These are phyloP conservation scores for Diplodia scrobiculata DNA, from an alignment of 2,329 filamentous ascomycete species.

Conservation along the genomic window DNA sequence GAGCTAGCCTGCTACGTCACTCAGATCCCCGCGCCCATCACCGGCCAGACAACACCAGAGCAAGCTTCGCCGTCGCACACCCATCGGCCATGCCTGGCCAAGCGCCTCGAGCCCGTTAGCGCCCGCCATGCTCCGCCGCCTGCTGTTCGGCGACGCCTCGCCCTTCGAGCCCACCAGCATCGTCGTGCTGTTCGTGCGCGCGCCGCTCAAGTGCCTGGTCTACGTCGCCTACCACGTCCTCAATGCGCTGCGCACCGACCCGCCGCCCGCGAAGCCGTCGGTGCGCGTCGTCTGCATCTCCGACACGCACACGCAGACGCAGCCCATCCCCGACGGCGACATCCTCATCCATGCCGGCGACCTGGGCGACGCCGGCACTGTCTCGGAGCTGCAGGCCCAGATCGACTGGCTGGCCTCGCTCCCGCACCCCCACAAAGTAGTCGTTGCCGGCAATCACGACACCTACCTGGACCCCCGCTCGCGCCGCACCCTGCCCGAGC, in stretches of 20 bases:
- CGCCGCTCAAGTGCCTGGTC: conserved; percentile 38
- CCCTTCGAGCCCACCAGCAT: conserved; percentile 26
- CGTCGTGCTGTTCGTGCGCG: conserved; percentile 16
- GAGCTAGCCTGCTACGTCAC: conserved; percentile 3
- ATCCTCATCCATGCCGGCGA: conserved; percentile 90
- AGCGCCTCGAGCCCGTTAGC: background rate
- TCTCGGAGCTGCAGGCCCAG: conserved; percentile 74
- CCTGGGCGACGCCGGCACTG: conserved; percentile 71
- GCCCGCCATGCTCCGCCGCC: conserved; percentile 16
- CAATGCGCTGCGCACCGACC: conserved; percentile 66
- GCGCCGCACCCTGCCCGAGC: conserved; percentile 52
- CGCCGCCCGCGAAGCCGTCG: conserved; percentile 59
- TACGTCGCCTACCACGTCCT: conserved; percentile 65
- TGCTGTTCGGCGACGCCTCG: conserved; percentile 21
- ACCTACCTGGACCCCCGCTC: conserved; percentile 74
- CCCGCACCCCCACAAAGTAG: conserved; percentile 76
- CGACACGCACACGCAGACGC: conserved; percentile 74
- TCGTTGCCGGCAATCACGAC: conserved; percentile 88
- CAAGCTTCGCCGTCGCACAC: background rate
- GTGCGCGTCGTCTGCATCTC: conserved; percentile 85
- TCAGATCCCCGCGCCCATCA: conserved; percentile 21
- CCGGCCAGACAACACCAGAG: background rate
- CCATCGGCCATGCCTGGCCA: background rate
- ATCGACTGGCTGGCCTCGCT: conserved; percentile 77
- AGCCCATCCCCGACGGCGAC: conserved; percentile 72